A percentile compares a stretch with the other conserved stretches of the same genome.
Conservation (phyloP, 192 early-diverging fungal genomes). For the Blastocladiella britannica region DNA sequence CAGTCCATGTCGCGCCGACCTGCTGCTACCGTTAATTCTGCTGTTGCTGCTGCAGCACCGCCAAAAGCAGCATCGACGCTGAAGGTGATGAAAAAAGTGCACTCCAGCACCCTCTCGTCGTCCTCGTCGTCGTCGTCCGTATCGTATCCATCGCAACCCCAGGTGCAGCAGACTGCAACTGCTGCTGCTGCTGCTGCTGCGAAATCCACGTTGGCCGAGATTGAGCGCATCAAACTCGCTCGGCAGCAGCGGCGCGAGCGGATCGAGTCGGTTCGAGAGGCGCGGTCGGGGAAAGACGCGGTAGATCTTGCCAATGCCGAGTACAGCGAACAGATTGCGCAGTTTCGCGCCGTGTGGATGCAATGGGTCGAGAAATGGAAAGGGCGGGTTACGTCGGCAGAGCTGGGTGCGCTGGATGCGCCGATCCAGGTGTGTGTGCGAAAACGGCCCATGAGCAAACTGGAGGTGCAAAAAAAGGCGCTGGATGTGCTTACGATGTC, state of each 20-base stretch:
- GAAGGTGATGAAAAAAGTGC: too few species aligned
- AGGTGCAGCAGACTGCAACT: too few species aligned
- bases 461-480: too few species aligned
- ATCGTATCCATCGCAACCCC: too few species aligned
- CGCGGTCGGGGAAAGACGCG: not conserved
- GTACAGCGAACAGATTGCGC: not conserved
- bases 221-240: not conserved
- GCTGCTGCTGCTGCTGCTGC: too few species aligned
- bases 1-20: too few species aligned
- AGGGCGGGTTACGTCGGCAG: not conserved
- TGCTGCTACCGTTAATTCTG: too few species aligned
- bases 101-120: too few species aligned
- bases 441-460: conserved; percentile 87
- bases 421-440: conserved; percentile 95
- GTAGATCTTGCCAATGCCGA: not conserved
- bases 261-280: not conserved
- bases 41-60: too few species aligned
- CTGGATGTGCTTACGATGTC: too few species aligned
- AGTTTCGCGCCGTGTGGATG: not conserved
- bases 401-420: conserved; percentile 37
- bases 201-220: not conserved
- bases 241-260: not conserved
- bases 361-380: not conserved
- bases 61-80: too few species aligned
- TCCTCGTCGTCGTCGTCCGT: too few species aligned